These are phyloP conservation scores for Sedum album DNA, from an alignment of 164 flowering plant species.

Conservation along the genomic window DNA sequence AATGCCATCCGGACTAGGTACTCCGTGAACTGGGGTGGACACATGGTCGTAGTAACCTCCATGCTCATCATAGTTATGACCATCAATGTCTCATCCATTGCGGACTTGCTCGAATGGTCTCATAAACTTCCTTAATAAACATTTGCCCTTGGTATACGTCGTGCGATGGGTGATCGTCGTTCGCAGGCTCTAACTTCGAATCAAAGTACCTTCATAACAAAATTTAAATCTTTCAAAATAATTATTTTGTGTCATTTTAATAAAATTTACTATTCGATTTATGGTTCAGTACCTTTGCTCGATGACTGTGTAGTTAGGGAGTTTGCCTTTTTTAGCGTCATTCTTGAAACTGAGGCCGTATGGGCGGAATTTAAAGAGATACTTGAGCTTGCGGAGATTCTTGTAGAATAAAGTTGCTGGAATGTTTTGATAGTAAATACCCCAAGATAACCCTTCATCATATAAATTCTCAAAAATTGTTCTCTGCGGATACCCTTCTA, in stretches of 20 bases:
- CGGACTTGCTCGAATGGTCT: too few relatives aligned
- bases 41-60: conserved; percentile 72
- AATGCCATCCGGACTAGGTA: conserved; percentile 65
- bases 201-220: conserved; percentile 34
- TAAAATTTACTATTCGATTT: too few relatives aligned
- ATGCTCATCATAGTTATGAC: conserved; percentile 46
- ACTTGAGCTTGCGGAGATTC: conserved; percentile 43
- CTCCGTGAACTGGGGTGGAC: conserved; percentile 52
- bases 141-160: too few relatives aligned
- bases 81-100: conserved; percentile 45
- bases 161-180: conserved; percentile 49
- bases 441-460: too few relatives aligned
- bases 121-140: too few relatives aligned
- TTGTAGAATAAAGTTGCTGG: conserved; percentile 66
- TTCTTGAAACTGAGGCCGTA: conserved; percentile 37
- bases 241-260: too few relatives aligned
- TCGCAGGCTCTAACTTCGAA: conserved; percentile 30
- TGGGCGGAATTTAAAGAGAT: conserved; percentile 29
- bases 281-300: conserved; percentile 27
- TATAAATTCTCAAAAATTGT: too few relatives aligned
- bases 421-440: too few relatives aligned
- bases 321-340: conserved; percentile 35
- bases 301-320: conserved; percentile 33
- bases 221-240: too few relatives aligned
- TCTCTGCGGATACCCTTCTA: conserved; percentile 23